These are phyloP conservation scores for Bryum argenteum DNA, from an alignment of 225 moss, liverwort and hornwort species.

Conservation along the genomic window DNA sequence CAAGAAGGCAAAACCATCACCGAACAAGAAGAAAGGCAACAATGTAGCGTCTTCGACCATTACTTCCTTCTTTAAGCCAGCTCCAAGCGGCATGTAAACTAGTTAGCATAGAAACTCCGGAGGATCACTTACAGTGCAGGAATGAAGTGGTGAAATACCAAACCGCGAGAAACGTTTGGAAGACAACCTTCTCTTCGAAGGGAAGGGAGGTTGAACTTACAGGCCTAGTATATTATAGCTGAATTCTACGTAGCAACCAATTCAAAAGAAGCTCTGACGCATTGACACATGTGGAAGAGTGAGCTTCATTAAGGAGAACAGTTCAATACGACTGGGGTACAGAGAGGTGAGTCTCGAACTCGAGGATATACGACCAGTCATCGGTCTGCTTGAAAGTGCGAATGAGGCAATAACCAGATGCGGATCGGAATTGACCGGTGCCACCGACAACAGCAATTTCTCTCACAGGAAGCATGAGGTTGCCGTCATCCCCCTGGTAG, in stretches of 20 bases:
- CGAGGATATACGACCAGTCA: conserved; percentile 13
- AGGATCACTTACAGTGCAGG: background rate
- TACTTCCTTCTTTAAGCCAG: conserved; percentile 63
- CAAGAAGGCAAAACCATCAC: conserved; percentile 43
- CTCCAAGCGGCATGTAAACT: conserved; percentile 37
- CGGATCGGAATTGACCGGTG: conserved; percentile 28
- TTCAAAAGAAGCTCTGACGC: conserved; percentile 2
- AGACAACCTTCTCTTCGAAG: background rate
- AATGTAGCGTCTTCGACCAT: conserved; percentile 33
- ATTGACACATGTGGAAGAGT: conserved; percentile 19
- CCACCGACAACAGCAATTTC: conserved; percentile 29
- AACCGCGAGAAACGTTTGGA: background rate
- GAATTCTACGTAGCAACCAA: conserved; percentile 1
- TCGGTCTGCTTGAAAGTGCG: conserved; percentile 36
- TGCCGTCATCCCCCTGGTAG: conserved; percentile 29
- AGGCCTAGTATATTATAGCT: background rate
- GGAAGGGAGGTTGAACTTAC: background rate
- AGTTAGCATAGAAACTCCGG: background rate
- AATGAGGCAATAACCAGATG: conserved; percentile 29
- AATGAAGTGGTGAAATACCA: conserved; percentile 6
- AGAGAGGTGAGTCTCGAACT: conserved; percentile 37
- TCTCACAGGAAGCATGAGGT: conserved; percentile 10
- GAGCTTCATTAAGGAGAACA: background rate
- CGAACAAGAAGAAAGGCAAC: conserved; percentile 38
- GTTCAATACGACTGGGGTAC: conserved; percentile 8